Evolutionary conservation across 805 yeast genomes (phyloP), one percentile per base, ranked within the genome.

Genomic region (Clavispora santaluciae): DNA sequence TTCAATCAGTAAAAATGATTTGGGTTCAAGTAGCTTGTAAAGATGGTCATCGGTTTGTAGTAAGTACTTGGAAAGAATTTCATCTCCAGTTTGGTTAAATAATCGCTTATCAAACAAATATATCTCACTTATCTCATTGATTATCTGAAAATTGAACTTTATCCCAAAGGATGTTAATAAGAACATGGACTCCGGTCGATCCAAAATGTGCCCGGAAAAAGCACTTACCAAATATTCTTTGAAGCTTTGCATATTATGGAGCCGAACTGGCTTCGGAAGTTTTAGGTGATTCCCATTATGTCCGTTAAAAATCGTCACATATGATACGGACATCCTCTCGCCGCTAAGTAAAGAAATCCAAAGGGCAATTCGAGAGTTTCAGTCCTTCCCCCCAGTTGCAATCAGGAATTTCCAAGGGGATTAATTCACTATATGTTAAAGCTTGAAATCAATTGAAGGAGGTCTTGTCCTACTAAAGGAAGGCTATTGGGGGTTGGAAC

Each of bases 141-240:
- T 66, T 70, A 68, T 70, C 53, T 68, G 70, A 55, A 66, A 74
- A 56, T 75, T 79, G 46, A 84, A 64, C 50, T 75, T 78, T 35
- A 77, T 70, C 0, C 90, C 90, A 56, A 75, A 80, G 1, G 88
- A 78, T 2, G 88, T 72, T 28, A 84, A 59, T 11, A 84, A 61
- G 48, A 83, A 68, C n/a, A 68, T 47, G 44, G 65, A 56, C 12
- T 63, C 71, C 1, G 38, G 40, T 33, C 47, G 47, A 15, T 52
- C 61, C 12, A 57, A 50, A 6, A 46, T 22, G 31, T 48, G 43
- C 29, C 50, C 41, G 3, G 56, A 47, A 38, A 68, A 63, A 24
- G 55, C 40, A 38, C 62, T 64, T 26, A 47, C 49, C 10, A 69
- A 25, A 38, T 50, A 61, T 6, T 39, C 44, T 40, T 67, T 69